phyloP scores from a whole-genome alignment of 495 filamentous ascomycete genomes.

The Hyaloscypha hepaticicola region DNA sequence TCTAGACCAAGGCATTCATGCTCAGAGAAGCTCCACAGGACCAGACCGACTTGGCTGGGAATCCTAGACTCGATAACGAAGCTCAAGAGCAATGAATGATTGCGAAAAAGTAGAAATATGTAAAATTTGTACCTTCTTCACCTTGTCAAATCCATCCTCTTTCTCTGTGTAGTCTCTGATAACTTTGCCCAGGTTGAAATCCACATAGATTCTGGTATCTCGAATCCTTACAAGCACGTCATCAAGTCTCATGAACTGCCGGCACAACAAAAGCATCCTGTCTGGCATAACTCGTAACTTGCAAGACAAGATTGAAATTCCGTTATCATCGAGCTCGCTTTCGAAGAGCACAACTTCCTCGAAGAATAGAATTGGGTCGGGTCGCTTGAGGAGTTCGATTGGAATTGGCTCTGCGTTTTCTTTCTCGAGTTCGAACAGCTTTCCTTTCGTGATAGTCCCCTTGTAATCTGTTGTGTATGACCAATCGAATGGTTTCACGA shows the following conservation, averaged over 20 bases:
- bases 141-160: conserved; percentile 75
- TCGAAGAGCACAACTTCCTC: conserved; percentile 95
- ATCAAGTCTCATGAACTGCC: conserved; percentile 94
- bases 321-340: conserved; percentile 96
- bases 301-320: conserved; percentile 80
- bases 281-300: conserved; percentile 92
- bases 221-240: conserved; percentile 81
- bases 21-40: background rate
- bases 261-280: conserved; percentile 74
- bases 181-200: conserved; percentile 78
- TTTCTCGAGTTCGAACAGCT: conserved; percentile 18
- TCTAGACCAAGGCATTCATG: background rate
- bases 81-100: background rate
- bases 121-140: conserved; percentile 61
- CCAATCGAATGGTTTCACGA: conserved; percentile 97
- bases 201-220: conserved; percentile 90
- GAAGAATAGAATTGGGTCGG: conserved; percentile 92
- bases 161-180: conserved; percentile 84
- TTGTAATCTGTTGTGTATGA: conserved; percentile 87
- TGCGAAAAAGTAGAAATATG: conserved; percentile 5
- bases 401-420: conserved; percentile 66
- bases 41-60: background rate
- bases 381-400: conserved; percentile 75
- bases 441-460: conserved; percentile 53
- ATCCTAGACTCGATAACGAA: background rate